Conservation (phyloP, 2,329 filamentous ascomycete species). For the Teratosphaeria gauchensis region DNA sequence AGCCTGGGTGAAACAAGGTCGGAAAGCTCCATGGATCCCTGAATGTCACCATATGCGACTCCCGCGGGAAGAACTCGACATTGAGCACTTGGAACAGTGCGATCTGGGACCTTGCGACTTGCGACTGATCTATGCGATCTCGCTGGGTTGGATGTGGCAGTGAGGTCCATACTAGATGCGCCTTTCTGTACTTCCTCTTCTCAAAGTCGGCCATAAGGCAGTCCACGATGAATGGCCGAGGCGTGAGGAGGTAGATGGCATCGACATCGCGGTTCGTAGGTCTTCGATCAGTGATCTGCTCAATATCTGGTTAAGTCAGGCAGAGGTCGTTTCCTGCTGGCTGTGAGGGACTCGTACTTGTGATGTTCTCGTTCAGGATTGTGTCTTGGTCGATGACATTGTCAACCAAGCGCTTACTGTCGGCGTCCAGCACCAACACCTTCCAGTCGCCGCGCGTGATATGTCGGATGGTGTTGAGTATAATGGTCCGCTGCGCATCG, state of each 20-base stretch:
- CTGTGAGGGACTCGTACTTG: slow-evolving; percentile 51
- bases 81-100: slow-evolving; percentile 74
- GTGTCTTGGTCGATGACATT: slow-evolving; percentile 92
- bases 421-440: slow-evolving; percentile 80
- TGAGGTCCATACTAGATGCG: slow-evolving; percentile 78
- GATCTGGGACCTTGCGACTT: slow-evolving; percentile 61
- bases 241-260: slow-evolving; percentile 83
- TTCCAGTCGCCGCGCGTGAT: slow-evolving; percentile 79
- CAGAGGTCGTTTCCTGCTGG: background rate
- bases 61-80: slow-evolving; percentile 80
- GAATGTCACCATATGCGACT: slow-evolving; percentile 86
- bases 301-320: slow-evolving; percentile 60
- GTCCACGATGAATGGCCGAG: slow-evolving; percentile 79
- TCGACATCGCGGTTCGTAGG: slow-evolving; percentile 82
- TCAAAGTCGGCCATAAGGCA: slow-evolving; percentile 91
- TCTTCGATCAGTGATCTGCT: slow-evolving; percentile 80
- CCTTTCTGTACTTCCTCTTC: slow-evolving; percentile 66
- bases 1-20: slow-evolving; percentile 79
- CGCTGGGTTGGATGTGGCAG: slow-evolving; percentile 61
- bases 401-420: slow-evolving; percentile 74
- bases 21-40: slow-evolving; percentile 94
- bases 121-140: slow-evolving; percentile 63
- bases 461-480: slow-evolving; percentile 63
- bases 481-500: slow-evolving; percentile 69
- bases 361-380: slow-evolving; percentile 92